Evolutionary conservation across 2,329 filamentous ascomycete genomes (phyloP).

Genomic region (Coniella vitis): DNA sequence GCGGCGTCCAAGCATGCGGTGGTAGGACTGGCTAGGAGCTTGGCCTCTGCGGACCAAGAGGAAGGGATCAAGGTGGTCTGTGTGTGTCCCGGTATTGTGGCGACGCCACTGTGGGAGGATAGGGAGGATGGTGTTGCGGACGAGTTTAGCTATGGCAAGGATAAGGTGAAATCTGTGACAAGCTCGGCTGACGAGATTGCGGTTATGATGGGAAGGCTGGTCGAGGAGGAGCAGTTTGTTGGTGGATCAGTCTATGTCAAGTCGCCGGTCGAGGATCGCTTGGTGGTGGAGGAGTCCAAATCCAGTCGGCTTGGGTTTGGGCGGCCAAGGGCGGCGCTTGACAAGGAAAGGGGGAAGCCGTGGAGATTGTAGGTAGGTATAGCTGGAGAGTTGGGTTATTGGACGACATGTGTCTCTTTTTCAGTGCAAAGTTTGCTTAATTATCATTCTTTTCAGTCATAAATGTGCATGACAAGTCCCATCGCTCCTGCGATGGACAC

Average conservation of each 20-base stretch:
- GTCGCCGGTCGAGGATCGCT: background rate
- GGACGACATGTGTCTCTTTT: too few species aligned
- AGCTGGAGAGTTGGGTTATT: too few species aligned
- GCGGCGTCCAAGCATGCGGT: conserved; percentile 1
- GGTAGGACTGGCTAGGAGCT: conserved; percentile 7
- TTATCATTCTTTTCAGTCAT: too few species aligned
- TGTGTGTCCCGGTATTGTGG: conserved; percentile 1
- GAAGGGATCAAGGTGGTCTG: conserved; percentile 8
- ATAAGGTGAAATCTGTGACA: background rate
- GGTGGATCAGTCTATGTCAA: background rate
- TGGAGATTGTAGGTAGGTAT: background rate
- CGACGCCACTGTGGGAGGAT: conserved; percentile 3
- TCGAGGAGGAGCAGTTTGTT: background rate
- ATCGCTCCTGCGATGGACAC: too few species aligned
- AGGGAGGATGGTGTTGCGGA: background rate
- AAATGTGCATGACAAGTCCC: too few species aligned
- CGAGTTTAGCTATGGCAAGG: background rate
- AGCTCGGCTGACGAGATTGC: background rate
- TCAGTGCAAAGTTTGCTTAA: too few species aligned
- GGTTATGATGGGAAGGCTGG: background rate
- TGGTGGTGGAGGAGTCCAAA: background rate
- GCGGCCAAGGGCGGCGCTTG: background rate
- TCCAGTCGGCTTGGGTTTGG: background rate
- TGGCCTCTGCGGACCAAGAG: conserved; percentile 1
- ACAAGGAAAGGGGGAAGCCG: conserved; percentile 2